Evolutionary conservation across 192 early-diverging fungal species (phyloP).

Genomic region (Gonapodya sp.): DNA sequence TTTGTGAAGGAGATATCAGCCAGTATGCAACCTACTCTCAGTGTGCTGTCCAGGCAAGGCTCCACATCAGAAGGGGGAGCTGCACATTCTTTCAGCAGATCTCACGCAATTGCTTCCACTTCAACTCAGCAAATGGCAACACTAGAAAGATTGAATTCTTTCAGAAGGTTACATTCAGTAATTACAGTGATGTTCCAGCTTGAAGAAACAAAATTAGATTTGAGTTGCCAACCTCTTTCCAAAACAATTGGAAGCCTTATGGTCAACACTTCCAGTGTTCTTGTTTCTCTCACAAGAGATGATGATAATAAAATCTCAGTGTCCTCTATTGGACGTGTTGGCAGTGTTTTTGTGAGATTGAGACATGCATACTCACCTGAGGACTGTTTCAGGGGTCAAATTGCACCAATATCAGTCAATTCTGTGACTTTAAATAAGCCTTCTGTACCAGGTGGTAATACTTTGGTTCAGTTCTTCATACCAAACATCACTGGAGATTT

Average conservation of each 20-base stretch:
- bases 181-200: not conserved
- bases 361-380: not conserved
- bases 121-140: not conserved
- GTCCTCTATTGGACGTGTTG: not conserved
- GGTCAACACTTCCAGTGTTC: not conserved
- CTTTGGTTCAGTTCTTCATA: not conserved
- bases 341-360: not conserved
- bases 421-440: not conserved
- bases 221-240: not conserved
- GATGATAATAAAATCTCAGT: not conserved
- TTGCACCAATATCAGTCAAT: not conserved
- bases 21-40: not conserved
- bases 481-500: slow-evolving; percentile 1
- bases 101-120: not conserved
- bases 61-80: not conserved
- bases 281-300: not conserved
- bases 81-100: not conserved
- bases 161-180: not conserved
- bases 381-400: not conserved
- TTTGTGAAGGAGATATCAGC: not conserved
- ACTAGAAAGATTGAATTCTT: not conserved
- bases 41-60: not conserved
- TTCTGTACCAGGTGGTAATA: not conserved
- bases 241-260: not conserved
- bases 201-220: not conserved